Evolutionary conservation across 257 asterid genomes (phyloP).

Genomic region (Dorcoceras hygrometricum): DNA sequence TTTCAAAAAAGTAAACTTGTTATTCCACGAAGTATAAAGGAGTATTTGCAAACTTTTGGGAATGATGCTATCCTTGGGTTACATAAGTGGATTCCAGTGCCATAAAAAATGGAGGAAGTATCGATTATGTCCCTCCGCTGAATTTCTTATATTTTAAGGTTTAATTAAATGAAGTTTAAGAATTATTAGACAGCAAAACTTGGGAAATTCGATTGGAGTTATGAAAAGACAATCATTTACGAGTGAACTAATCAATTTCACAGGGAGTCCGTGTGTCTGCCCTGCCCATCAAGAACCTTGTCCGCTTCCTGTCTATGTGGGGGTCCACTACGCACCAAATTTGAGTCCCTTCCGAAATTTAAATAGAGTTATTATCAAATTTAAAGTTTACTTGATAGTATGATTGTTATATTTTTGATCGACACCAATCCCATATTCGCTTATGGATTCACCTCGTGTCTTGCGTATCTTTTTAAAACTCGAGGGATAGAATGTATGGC

Average conservation of each 20-base stretch:
- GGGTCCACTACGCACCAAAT: neutral
- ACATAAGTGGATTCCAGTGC: no score
- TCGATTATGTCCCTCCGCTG: neutral
- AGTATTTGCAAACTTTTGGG: no score
- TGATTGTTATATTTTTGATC: no score
- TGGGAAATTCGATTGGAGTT: neutral
- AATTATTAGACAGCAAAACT: neutral
- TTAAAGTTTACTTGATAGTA: neutral
- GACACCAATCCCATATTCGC: neutral
- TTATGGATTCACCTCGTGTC: neutral
- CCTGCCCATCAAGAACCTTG: neutral
- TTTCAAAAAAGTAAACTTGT: no score
- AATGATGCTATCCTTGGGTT: no score
- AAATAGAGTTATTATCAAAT: neutral
- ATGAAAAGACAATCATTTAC: constrained; percentile 11
- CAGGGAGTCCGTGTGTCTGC: constrained; percentile 15
- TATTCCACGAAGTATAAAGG: no score
- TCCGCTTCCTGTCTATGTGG: neutral
- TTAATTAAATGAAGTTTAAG: no score
- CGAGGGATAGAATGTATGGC: neutral
- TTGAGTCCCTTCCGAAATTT: neutral
- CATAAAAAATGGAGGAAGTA: neutral
- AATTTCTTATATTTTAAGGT: neutral
- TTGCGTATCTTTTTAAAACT: constrained; percentile 14
- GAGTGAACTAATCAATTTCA: constrained; percentile 11